phyloP scores from a whole-genome alignment of 495 filamentous ascomycete species.

The Trichoderma erinaceum region DNA sequence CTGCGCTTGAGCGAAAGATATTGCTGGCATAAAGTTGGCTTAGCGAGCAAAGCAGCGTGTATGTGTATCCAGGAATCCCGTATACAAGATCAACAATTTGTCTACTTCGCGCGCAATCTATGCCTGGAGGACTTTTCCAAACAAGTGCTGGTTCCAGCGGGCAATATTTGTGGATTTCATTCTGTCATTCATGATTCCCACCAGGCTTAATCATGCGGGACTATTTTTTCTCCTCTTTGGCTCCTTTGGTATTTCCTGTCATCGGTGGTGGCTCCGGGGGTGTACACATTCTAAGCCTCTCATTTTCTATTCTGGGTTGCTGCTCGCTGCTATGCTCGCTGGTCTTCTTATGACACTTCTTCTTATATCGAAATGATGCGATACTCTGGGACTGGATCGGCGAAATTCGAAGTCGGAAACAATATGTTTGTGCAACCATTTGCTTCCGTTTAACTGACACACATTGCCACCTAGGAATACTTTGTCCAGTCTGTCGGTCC shows the following conservation, averaged over 20 bases:
- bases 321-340: constrained; percentile 36
- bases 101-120: neutral
- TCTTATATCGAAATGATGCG: neutral
- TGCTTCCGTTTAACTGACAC: constrained; percentile 23
- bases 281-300: neutral
- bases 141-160: neutral
- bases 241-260: neutral
- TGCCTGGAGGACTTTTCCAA: neutral
- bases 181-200: neutral
- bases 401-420: constrained; percentile 13
- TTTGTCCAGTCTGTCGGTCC: constrained; percentile 82
- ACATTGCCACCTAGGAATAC: constrained; percentile 73
- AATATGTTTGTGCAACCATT: neutral
- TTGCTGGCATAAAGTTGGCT: constrained; percentile 21
- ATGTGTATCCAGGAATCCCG: constrained; percentile 14
- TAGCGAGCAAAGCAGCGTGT: constrained; percentile 60
- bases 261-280: neutral
- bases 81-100: neutral
- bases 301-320: neutral
- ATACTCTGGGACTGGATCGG: constrained; percentile 14
- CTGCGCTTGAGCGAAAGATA: constrained; percentile 13
- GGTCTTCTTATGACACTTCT: neutral
- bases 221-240: constrained; percentile 19
- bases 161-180: neutral
- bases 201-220: constrained; percentile 25